phyloP scores from a whole-genome alignment of 129 eudicot species.

The Solidago caesia region DNA sequence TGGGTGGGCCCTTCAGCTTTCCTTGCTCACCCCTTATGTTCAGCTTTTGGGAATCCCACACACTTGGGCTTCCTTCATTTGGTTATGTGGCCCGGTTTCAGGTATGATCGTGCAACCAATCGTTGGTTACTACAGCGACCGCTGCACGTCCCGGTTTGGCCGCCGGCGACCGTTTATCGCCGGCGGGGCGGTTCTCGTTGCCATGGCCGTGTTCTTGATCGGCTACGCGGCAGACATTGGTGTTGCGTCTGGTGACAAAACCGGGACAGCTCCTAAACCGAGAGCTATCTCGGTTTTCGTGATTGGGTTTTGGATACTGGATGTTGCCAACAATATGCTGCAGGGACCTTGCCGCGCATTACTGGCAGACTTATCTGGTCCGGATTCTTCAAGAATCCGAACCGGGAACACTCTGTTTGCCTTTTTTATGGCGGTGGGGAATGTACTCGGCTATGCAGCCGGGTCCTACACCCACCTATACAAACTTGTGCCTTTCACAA shows the following conservation, averaged over 20 bases:
- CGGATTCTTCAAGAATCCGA: constrained; percentile 28
- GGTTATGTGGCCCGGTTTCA: constrained; percentile 96
- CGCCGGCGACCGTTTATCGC: constrained; percentile 91
- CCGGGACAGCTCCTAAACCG: constrained; percentile 41
- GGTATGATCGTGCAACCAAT: constrained; percentile 89
- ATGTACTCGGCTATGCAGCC: constrained; percentile 81
- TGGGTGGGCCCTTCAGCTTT: constrained; percentile 97
- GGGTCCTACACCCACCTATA: constrained; percentile 64
- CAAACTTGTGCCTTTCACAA: constrained; percentile 53
- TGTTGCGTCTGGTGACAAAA: constrained; percentile 56
- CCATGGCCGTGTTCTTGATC: constrained; percentile 69
- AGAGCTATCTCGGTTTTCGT: constrained; percentile 72
- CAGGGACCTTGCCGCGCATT: constrained; percentile 91
- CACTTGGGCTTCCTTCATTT: constrained; percentile 65
- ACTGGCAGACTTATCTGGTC: constrained; percentile 52
- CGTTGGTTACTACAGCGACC: constrained; percentile 81
- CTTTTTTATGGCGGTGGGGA: constrained; percentile 91
- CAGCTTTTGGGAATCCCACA: constrained; percentile 85
- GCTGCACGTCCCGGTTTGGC: constrained; percentile 68
- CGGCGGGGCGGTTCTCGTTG: constrained; percentile 60
- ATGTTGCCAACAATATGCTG: constrained; percentile 82
- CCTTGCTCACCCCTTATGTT: constrained; percentile 82
- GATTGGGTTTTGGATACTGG: constrained; percentile 89
- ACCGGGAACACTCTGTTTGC: constrained; percentile 56
- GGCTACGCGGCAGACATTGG: constrained; percentile 95